Base-by-base conservation (phyloP, 306 rosid genomes). In the Cicer yamashitae region DNA sequence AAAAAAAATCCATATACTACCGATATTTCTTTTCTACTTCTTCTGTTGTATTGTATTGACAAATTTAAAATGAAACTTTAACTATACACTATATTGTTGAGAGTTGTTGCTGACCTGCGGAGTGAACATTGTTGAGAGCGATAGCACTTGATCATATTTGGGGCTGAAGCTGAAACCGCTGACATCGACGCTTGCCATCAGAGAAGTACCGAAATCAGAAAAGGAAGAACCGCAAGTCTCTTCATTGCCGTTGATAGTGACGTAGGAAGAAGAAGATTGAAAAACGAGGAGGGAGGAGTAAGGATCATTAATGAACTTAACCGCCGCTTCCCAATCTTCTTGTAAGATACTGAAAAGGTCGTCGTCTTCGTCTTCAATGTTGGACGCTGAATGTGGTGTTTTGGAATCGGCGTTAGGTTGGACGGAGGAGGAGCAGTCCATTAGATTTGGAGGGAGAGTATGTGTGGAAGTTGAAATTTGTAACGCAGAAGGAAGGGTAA, bases 221-320 rank as follows among this genome's bases (percentile, higher is more conserved):
- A 87, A 91, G 14, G 97, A 89, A 9, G 97, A 88, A 5, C 97
- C 97, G 57, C 97, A 89, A 66, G 83, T 89, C 88, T 91, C 94
- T 79, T 91, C 92, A 75, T 89, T 87, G 17, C 87, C 88, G 82
- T 91, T 86, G n/a, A 91, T 86, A 5, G 94, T 89, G 6, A 91
- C 71, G 84, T 88, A 89, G 2, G 94, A 86, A 1, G 91, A 81
- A 18, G 90, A 82, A 37, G 89, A 84, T 25, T 83, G 91, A 43
- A 77, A 82, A 17, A 85, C 73, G 67, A 74, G 10, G 40, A 88
- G 80, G 58, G 89, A 57, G 1, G 82, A 46, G 82, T 85, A 87
- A 12, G 92, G 94, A 47, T 87, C 52, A 4, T 84, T 82, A 34
- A 82, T 73, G 83, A 91, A 91, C 79, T 76, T 84, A 37, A 86